Evolutionary conservation across 805 yeast species (phyloP), one percentile per base, ranked within the genome.

Genomic region (Metschnikowia chrysomelidarum): DNA sequence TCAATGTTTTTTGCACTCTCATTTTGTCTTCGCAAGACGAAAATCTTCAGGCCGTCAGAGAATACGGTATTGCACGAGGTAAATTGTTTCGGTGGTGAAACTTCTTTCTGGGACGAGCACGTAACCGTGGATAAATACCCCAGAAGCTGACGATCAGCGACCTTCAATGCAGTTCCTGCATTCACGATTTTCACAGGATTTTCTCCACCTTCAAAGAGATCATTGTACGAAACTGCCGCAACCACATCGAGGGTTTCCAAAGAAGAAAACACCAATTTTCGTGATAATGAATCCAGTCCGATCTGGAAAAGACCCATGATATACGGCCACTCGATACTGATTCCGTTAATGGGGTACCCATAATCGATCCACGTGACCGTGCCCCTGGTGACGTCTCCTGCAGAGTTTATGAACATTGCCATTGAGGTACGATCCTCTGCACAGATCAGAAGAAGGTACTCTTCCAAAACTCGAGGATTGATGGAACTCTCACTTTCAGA

Each of bases 351-450:
- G 5, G 71, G 71, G 30, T 61, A 63, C 3, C 71, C 70, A 4
- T 42, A 32, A 11, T 50, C 58, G 1, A 54, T 38, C 69, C 72
- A 66, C 7, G 64, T 48, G 13, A 68, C 40, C 2, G 71, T 68
- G 3, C 72, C 71, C 38, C 71, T 44, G 1, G 69, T 64, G 3
- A 60, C 70, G 35, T 67, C 69, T 1, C 72, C 73, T 11, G 42
- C 29, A 0, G 60, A 46, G 36, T 65, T 57, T 17, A 64, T 55
- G 38, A 68, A 64, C 72, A 67, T 65, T 7, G 67, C 67, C 44
- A 67, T 58, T 1, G 71, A 57, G 1, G 62, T 56, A 5, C 42
- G 24, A 5, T 49, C 46, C 24, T 61, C 71, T 1, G 70, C 53
- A 34, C 54, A 49, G 13, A 66, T 57, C 2, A 67, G 52, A 21